Conservation (phyloP, 305 asterid genomes). For the Solanum hybrid region DNA sequence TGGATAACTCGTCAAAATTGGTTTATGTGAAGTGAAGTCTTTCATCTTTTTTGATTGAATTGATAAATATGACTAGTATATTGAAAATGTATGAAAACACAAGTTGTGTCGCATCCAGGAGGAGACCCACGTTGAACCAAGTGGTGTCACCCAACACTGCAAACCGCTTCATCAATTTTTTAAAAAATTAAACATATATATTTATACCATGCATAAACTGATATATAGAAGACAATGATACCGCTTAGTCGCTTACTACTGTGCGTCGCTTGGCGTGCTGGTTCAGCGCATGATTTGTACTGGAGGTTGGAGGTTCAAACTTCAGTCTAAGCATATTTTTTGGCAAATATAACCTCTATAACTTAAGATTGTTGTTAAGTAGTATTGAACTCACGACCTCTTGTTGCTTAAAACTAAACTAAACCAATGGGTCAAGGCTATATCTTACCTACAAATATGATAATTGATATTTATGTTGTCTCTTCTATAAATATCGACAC, state of each 20-base stretch:
- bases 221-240: neutral
- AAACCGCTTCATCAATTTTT: neutral
- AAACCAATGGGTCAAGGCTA: neutral
- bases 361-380: neutral
- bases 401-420: neutral
- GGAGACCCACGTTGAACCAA: neutral
- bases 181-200: neutral
- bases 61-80: neutral
- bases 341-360: neutral
- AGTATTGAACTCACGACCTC: neutral
- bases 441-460: neutral
- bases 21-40: neutral
- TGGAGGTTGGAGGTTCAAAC: neutral
- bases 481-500: neutral
- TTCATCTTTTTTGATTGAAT: neutral
- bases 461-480: neutral
- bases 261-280: neutral
- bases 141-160: neutral
- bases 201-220: neutral
- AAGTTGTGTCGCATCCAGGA: neutral
- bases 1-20: neutral
- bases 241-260: neutral
- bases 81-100: neutral
- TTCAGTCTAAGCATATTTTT: neutral
- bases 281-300: neutral